These are phyloP conservation scores for Hypomyces rosellus DNA, from an alignment of 2,329 filamentous ascomycete genomes.

Conservation along the genomic window DNA sequence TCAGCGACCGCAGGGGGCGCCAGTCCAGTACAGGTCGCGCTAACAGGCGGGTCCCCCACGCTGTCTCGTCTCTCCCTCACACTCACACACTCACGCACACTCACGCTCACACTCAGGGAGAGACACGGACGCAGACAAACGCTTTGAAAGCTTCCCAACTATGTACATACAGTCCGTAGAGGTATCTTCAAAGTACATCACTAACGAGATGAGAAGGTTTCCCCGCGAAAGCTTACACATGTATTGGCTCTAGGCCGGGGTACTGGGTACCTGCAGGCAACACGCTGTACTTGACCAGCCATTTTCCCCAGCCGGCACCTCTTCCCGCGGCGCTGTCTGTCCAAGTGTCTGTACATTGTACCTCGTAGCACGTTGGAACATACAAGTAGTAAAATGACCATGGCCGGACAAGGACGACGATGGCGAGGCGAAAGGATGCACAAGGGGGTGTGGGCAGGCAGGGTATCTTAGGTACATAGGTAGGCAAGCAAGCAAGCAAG, in stretches of 20 bases:
- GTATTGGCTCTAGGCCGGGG: conserved; percentile 4
- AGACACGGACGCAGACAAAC: too few species aligned
- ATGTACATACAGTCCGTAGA: not conserved
- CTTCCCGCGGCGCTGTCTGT: not conserved
- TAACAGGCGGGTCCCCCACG: not conserved
- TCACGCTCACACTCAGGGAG: too few species aligned
- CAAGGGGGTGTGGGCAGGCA: too few species aligned
- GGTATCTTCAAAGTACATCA: conserved; percentile 5
- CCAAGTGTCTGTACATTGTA: not conserved
- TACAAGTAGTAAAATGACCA: too few species aligned
- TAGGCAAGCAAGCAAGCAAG: too few species aligned
- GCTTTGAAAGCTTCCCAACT: too few species aligned
- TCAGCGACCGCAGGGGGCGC: conserved; percentile 4
- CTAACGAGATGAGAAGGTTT: conserved; percentile 4
- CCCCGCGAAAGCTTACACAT: conserved; percentile 7
- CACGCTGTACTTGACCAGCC: not conserved
- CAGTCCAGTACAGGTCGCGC: not conserved
- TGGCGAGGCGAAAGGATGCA: too few species aligned
- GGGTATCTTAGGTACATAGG: too few species aligned
- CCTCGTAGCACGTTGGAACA: too few species aligned
- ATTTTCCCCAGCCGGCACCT: not conserved
- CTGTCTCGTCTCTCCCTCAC: too few species aligned
- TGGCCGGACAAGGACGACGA: too few species aligned
- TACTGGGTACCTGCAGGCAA: conserved; percentile 11
- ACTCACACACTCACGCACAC: too few species aligned